Conservation (phyloP, 2,329 filamentous ascomycete genomes). For the Zymoseptoria brevis region DNA sequence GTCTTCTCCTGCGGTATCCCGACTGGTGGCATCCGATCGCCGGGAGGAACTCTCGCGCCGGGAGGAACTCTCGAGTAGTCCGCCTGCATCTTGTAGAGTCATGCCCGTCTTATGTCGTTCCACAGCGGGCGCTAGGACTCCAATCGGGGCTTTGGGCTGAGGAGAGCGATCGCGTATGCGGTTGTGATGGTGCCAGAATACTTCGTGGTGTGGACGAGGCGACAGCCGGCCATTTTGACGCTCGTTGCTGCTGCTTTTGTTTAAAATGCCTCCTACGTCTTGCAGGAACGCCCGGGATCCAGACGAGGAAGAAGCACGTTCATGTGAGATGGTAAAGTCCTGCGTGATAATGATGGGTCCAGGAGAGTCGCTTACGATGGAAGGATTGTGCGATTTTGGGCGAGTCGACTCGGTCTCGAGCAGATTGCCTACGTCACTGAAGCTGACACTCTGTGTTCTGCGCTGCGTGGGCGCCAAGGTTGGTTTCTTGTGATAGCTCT, state of each 20-base stretch:
- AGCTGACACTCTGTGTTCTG: slow-evolving; percentile 49
- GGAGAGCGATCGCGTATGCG: slow-evolving; percentile 1
- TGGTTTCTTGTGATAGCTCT: slow-evolving; percentile 2
- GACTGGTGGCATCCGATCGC: not conserved
- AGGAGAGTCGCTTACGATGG: slow-evolving; percentile 58
- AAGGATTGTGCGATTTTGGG: slow-evolving; percentile 13
- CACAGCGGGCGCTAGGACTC: slow-evolving; percentile 23
- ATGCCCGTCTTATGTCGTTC: slow-evolving; percentile 23
- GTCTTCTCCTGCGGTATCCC: slow-evolving; percentile 4
- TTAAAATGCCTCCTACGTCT: slow-evolving; percentile 27
- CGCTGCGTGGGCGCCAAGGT: slow-evolving; percentile 13
- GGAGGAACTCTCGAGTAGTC: slow-evolving; percentile 14
- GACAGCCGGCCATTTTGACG: slow-evolving; percentile 4
- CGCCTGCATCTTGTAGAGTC: slow-evolving; percentile 28
- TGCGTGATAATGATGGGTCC: slow-evolving; percentile 28
- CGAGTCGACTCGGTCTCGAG: slow-evolving; percentile 47
- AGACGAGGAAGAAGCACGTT: slow-evolving; percentile 16
- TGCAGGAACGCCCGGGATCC: slow-evolving; percentile 26
- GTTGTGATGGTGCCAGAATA: not conserved
- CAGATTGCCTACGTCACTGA: slow-evolving; percentile 78
- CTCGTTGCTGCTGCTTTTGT: slow-evolving; percentile 5
- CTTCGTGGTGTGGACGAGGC: slow-evolving; percentile 8
- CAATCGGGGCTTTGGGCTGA: slow-evolving; percentile 14
- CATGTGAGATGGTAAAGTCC: slow-evolving; percentile 32
- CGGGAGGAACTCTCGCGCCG: not conserved